Conservation (phyloP, 1,284 basidiomycete genomes). For the Melampsora americana region DNA sequence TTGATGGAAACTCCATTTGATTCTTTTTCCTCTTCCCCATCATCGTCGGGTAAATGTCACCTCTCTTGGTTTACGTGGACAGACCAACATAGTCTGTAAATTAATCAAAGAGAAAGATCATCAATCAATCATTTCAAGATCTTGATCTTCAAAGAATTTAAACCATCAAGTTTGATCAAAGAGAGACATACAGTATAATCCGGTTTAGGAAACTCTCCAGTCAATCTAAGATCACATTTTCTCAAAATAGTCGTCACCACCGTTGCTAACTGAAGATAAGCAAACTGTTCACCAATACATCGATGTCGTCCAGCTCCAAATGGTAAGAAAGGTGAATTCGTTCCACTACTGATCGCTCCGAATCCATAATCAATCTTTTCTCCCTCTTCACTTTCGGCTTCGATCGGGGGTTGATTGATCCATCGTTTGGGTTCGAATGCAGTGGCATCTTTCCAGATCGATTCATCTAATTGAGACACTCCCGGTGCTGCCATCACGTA, state of each 20-base stretch:
- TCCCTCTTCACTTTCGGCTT: conserved; percentile 72
- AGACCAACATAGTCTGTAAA: conserved; percentile 67
- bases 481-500: conserved; percentile 86
- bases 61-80: conserved; percentile 62
- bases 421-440: conserved; percentile 80
- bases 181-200: conserved; percentile 76
- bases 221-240: conserved; percentile 70
- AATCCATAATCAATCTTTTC: conserved; percentile 96
- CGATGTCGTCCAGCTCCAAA: conserved; percentile 94
- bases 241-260: conserved; percentile 77
- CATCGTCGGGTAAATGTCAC: conserved; percentile 52
- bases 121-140: not conserved
- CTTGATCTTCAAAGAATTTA: conserved; percentile 28
- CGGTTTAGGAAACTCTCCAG: conserved; percentile 67
- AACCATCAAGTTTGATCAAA: conserved; percentile 13
- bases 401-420: conserved; percentile 69
- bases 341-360: conserved; percentile 63
- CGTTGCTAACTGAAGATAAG: conserved; percentile 86
- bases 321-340: conserved; percentile 59
- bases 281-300: conserved; percentile 96
- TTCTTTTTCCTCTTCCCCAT: not conserved
- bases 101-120: conserved; percentile 24
- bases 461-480: conserved; percentile 81
- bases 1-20: no score
- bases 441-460: conserved; percentile 70